Conservation (phyloP, 306 rosid genomes). For the Cicer chorassanicum region DNA sequence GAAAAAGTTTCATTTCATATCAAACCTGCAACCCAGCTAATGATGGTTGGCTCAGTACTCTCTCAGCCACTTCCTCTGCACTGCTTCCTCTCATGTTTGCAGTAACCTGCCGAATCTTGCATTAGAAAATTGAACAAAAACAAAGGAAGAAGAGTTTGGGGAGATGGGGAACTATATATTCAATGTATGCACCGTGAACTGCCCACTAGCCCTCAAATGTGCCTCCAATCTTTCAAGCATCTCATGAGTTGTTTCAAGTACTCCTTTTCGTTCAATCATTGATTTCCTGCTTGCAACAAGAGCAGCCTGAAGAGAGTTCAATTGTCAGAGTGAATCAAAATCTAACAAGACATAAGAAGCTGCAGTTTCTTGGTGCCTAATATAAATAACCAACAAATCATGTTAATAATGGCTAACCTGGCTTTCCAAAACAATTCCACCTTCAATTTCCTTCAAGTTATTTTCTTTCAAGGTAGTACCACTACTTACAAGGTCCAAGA, state of each 20-base stretch:
- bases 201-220: constrained; percentile 80
- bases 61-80: constrained; percentile 88
- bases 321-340: constrained; percentile 43
- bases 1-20: constrained; percentile 32
- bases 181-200: constrained; percentile 69
- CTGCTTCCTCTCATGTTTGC: constrained; percentile 98
- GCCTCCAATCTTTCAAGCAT: constrained; percentile 95
- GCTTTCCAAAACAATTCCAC: constrained; percentile 82
- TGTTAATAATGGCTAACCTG: constrained; percentile 61
- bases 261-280: constrained; percentile 72
- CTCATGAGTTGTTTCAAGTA: constrained; percentile 84
- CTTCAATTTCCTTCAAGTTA: constrained; percentile 90
- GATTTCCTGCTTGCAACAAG: constrained; percentile 91
- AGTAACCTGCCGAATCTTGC: constrained; percentile 63
- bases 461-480: constrained; percentile 87
- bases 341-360: constrained; percentile 36
- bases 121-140: constrained; percentile 43
- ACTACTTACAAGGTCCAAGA: constrained; percentile 96
- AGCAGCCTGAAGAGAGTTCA: constrained; percentile 69
- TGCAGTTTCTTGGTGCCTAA: constrained; percentile 26
- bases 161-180: constrained; percentile 3
- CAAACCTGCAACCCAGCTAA: constrained; percentile 90
- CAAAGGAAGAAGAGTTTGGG: neutral
- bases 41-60: constrained; percentile 81
- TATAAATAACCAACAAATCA: constrained; percentile 18